Conservation (phyloP, 345 rosid species). For the Eucalyptus viminalis region DNA sequence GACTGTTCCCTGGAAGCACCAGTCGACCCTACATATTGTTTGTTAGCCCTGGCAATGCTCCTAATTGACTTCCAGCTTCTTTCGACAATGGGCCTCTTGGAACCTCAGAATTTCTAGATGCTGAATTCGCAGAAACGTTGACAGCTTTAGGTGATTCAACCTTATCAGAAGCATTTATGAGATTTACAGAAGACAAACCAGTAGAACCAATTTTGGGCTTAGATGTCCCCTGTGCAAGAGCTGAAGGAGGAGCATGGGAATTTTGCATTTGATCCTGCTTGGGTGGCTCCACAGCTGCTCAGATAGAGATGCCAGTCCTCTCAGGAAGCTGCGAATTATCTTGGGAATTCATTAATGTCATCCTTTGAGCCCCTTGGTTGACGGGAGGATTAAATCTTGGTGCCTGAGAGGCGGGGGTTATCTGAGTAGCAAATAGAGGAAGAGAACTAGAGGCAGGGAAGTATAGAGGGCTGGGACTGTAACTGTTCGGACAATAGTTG, state of each 20-base stretch:
- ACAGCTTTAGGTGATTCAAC: constrained; percentile 23
- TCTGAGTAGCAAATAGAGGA: constrained; percentile 43
- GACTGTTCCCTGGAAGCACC: no score
- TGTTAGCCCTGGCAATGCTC: no score
- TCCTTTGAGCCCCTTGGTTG: constrained; percentile 50
- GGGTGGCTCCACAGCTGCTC: constrained; percentile 16
- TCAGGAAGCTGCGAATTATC: constrained; percentile 16
- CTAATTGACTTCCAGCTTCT: neutral
- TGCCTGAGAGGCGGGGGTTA: constrained; percentile 49
- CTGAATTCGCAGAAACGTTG: constrained; percentile 20
- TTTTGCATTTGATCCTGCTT: constrained; percentile 13
- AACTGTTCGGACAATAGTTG: constrained; percentile 31
- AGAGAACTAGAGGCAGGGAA: constrained; percentile 31
- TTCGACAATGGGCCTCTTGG: constrained; percentile 2
- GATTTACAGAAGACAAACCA: constrained; percentile 6
- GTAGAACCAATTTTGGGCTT: constrained; percentile 30
- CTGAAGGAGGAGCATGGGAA: constrained; percentile 21
- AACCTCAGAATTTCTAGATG: constrained; percentile 21
- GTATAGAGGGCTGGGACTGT: constrained; percentile 17
- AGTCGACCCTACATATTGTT: no score
- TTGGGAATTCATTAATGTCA: constrained; percentile 34
- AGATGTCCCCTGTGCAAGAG: constrained; percentile 33
- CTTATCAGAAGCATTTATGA: constrained; percentile 19
- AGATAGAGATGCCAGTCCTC: constrained; percentile 24
- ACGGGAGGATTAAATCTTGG: constrained; percentile 40